Percentiles rank a stretch among this genome's conserved stretches.
Evolutionary conservation across 768 basidiomycete genomes (phyloP).

Genomic region (Pulveroboletus sp.): DNA sequence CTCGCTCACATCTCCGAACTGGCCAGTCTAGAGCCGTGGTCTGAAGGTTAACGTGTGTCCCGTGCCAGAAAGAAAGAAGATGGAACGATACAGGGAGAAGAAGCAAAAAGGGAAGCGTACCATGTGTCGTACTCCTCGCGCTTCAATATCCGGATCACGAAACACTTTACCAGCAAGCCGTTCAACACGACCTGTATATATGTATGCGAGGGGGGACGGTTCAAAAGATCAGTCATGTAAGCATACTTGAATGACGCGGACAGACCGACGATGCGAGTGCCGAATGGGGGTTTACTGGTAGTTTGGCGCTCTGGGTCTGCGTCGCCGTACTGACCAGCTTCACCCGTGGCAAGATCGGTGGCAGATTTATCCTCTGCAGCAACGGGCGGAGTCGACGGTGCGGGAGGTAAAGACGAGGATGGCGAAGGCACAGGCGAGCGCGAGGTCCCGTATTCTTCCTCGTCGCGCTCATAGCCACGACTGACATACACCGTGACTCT

Average conservation of each 20-base stretch:
- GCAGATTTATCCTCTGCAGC: not conserved
- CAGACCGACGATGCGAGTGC: constrained; percentile 9
- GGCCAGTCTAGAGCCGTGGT: too few relatives aligned
- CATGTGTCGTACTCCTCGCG: too few relatives aligned
- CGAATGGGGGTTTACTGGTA: not conserved
- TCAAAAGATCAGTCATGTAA: too few relatives aligned
- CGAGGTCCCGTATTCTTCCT: constrained; percentile 10
- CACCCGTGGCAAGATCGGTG: too few relatives aligned
- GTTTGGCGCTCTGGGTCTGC: not conserved
- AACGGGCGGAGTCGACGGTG: not conserved
- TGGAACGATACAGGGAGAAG: too few relatives aligned
- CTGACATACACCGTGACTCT: not conserved
- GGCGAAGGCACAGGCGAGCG: not conserved
- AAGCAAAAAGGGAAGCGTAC: too few relatives aligned
- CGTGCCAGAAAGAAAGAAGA: too few relatives aligned
- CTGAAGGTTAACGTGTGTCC: too few relatives aligned
- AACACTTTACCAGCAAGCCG: constrained; percentile 19
- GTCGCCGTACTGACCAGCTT: not conserved
- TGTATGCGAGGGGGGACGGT: too few relatives aligned
- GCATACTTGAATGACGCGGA: not conserved
- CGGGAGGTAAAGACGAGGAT: not conserved
- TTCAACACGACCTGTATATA: constrained; percentile 16
- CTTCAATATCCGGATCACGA: not conserved
- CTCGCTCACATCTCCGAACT: too few relatives aligned
- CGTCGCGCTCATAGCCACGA: constrained; percentile 22